A percentile compares a stretch with the other conserved stretches of the same genome.
phyloP scores from a whole-genome alignment of 2,329 filamentous ascomycete species.

The Thermothelomyces thermophilus region DNA sequence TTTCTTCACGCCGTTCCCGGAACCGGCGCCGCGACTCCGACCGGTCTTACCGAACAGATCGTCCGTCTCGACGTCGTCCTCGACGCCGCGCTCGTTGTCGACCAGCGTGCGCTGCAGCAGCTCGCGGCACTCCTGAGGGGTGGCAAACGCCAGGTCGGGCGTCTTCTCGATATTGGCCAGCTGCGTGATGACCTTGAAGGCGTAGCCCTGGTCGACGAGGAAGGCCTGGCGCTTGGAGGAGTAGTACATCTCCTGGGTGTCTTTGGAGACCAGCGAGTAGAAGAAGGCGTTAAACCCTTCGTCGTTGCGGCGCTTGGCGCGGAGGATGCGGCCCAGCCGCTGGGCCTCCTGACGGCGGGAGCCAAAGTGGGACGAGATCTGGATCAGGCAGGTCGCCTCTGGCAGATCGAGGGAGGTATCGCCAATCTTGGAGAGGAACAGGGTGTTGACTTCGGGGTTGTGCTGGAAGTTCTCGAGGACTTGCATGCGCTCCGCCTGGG shows the following conservation, averaged over 20 bases:
- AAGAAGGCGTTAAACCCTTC: constrained; percentile 99
- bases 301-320: constrained; percentile 92
- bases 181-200: constrained; percentile 98
- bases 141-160: constrained; percentile 71
- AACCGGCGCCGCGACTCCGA: constrained; percentile 12
- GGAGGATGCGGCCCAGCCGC: constrained; percentile 81
- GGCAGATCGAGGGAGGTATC: constrained; percentile 97
- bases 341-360: constrained; percentile 96
- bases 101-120: constrained; percentile 83
- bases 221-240: constrained; percentile 96
- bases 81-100: constrained; percentile 54
- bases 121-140: constrained; percentile 73
- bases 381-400: constrained; percentile 92
- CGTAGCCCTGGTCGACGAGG: constrained; percentile 94
- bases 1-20: constrained; percentile 12
- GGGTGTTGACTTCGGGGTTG: constrained; percentile 80
- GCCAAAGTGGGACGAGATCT: constrained; percentile 95
- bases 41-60: constrained; percentile 33
- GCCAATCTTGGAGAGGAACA: constrained; percentile 95
- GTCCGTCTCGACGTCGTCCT: constrained; percentile 32
- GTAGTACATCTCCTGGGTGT: constrained; percentile 97
- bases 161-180: constrained; percentile 85
- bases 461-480: constrained; percentile 94
- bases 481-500: constrained; percentile 74
- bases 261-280: constrained; percentile 94